Evolutionary conservation across 331 rosid genomes (phyloP).

Genomic region (Pyracantha coccinea): DNA sequence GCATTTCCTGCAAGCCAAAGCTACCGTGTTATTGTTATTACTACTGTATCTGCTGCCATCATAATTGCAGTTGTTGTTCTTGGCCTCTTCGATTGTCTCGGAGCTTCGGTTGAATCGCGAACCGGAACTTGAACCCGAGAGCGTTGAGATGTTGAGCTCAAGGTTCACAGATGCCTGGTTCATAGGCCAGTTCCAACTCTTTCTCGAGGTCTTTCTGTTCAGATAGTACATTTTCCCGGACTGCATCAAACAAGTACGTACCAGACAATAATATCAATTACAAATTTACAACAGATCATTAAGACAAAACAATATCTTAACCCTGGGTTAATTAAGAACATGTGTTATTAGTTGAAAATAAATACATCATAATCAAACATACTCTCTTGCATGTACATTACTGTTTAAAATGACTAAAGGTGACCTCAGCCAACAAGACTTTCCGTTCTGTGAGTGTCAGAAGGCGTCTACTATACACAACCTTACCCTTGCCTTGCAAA

Average conservation of each 20-base stretch:
- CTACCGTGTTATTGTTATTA: conserved; percentile 23
- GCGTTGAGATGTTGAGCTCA: conserved; percentile 35
- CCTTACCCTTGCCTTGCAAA: too few relatives aligned
- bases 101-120: not conserved
- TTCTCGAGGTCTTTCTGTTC: conserved; percentile 37
- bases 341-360: not conserved
- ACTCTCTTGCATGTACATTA: too few relatives aligned
- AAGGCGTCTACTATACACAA: fast-evolving
- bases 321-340: too few relatives aligned
- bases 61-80: not conserved
- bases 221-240: conserved; percentile 37
- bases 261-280: too few relatives aligned
- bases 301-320: too few relatives aligned
- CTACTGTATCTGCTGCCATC: not conserved
- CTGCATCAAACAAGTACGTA: conserved; percentile 12
- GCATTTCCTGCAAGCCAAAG: conserved; percentile 42
- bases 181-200: conserved; percentile 36
- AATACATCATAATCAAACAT: not conserved
- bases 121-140: conserved; percentile 2
- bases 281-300: too few relatives aligned
- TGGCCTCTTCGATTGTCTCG: not conserved
- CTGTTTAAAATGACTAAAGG: too few relatives aligned
- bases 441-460: too few relatives aligned
- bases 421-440: too few relatives aligned
- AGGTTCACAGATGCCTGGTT: conserved; percentile 23